Percentiles rank a stretch among this genome's conserved stretches.
Conservation (phyloP, 805 yeast genomes). For the Sugiyamaella smithiae region DNA sequence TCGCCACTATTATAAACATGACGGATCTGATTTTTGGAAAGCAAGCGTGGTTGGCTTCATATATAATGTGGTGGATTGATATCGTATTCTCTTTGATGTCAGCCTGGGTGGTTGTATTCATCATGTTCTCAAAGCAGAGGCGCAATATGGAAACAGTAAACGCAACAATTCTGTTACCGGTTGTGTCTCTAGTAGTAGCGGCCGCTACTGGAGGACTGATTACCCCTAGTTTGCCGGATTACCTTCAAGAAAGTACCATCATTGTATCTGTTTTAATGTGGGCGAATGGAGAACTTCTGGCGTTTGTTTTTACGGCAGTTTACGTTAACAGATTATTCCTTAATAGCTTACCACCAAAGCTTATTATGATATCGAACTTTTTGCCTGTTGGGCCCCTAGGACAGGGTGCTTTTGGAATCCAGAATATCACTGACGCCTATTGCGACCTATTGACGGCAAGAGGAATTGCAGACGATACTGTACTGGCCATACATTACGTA, state of each 20-base stretch:
- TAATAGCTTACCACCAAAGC: constrained; percentile 55
- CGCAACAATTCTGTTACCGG: constrained; percentile 63
- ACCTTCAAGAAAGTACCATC: constrained; percentile 52
- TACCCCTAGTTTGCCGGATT: constrained; percentile 41
- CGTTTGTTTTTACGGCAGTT: constrained; percentile 52
- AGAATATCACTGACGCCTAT: constrained; percentile 50
- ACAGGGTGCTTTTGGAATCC: constrained; percentile 72
- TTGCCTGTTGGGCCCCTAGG: constrained; percentile 83
- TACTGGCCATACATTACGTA: constrained; percentile 33
- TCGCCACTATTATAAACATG: constrained; percentile 60
- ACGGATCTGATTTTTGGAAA: constrained; percentile 45
- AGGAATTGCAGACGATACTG: constrained; percentile 25
- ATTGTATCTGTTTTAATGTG: constrained; percentile 57
- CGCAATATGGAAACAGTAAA: constrained; percentile 41
- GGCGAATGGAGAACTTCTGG: constrained; percentile 64
- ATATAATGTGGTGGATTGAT: constrained; percentile 74
- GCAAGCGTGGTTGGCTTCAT: constrained; percentile 48
- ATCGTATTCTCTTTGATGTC: constrained; percentile 52
- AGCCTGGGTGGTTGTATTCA: constrained; percentile 59
- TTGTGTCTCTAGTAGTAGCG: constrained; percentile 77
- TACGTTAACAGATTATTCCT: constrained; percentile 58
- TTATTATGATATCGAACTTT: constrained; percentile 58
- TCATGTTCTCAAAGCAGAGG: constrained; percentile 43
- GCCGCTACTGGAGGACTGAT: constrained; percentile 67
- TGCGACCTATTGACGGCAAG: constrained; percentile 24